Evolutionary conservation across 2,329 filamentous ascomycete genomes (phyloP).

Genomic region (Raffaelea deltoideospora): DNA sequence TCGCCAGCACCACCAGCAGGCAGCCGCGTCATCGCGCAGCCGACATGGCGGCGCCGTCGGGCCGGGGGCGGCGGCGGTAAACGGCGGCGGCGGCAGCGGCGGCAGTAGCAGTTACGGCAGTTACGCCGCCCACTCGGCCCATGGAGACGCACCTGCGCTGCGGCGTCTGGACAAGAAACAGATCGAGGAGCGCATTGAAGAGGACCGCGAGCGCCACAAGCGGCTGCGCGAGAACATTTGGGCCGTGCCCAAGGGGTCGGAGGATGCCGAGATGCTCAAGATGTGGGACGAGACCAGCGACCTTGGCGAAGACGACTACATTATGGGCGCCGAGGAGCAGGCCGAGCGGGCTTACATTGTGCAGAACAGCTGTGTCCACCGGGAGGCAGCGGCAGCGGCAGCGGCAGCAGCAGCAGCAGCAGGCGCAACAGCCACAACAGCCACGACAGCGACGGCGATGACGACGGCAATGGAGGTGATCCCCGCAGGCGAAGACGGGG

Average conservation of each 20-base stretch:
- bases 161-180: slow-evolving; percentile 62
- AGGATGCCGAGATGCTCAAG: slow-evolving; percentile 58
- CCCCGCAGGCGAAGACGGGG: no score
- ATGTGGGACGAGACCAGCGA: slow-evolving; percentile 82
- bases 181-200: slow-evolving; percentile 91
- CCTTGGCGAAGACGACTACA: slow-evolving; percentile 72
- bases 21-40: slow-evolving; percentile 10
- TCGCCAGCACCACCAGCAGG: slow-evolving; percentile 15
- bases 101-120: slow-evolving; percentile 3
- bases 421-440: no score
- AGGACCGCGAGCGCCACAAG: slow-evolving; percentile 92
- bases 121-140: slow-evolving; percentile 10
- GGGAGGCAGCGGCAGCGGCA: slow-evolving; percentile 2
- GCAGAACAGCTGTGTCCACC: slow-evolving; percentile 23
- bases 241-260: slow-evolving; percentile 58
- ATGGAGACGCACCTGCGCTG: slow-evolving; percentile 11
- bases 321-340: slow-evolving; percentile 59
- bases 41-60: slow-evolving; percentile 13
- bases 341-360: slow-evolving; percentile 27
- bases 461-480: no score
- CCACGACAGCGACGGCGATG: no score
- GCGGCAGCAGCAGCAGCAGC: no score
- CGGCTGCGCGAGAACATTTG: slow-evolving; percentile 81
- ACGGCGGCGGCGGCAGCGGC: not conserved
- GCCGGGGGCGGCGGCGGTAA: not conserved